A percentile compares a stretch with the other conserved stretches of the same genome.
phyloP scores from a whole-genome alignment of 306 rosid species.

The Rosa multiflora region DNA sequence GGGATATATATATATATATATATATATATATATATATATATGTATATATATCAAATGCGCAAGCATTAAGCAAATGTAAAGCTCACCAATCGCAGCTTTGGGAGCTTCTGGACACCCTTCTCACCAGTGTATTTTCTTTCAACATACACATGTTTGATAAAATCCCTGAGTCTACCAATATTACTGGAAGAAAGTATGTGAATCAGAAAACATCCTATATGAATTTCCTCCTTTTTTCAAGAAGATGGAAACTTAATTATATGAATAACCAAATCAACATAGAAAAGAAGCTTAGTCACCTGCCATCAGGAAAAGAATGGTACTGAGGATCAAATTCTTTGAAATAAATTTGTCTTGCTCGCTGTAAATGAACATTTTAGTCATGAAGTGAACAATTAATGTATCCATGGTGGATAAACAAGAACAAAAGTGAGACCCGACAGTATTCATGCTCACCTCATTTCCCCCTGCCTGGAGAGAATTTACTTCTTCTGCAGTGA shows the following conservation, averaged over 20 bases:
- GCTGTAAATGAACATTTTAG: conserved; percentile 40
- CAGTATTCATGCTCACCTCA: conserved; percentile 49
- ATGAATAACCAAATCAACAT: conserved; percentile 1
- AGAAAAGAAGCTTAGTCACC: conserved; percentile 39
- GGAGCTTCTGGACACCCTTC: conserved; percentile 38
- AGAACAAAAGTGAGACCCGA: background rate
- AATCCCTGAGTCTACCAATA: conserved; percentile 60
- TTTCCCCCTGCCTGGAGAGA: conserved; percentile 94
- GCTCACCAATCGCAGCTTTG: conserved; percentile 64
- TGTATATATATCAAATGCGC: conserved; percentile 5
- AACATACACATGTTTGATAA: conserved; percentile 69
- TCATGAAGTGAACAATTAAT: conserved; percentile 5
- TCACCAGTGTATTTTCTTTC: conserved; percentile 70
- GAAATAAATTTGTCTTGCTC: conserved; percentile 69
- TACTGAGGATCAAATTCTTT: conserved; percentile 70
- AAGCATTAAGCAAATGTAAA: conserved; percentile 5
- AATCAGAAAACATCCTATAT: conserved; percentile 32
- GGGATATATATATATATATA: background rate
- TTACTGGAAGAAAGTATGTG: conserved; percentile 52
- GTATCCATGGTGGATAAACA: conserved; percentile 5
- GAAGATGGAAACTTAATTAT: background rate
- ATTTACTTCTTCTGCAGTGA: conserved; percentile 65
- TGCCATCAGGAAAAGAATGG: conserved; percentile 59
- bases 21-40: conserved; percentile 14
- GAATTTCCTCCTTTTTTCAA: background rate